Evolutionary conservation across 177 flowering plant genomes (phyloP), one percentile per base, ranked within the genome.

Genomic region (Vitis hybrid): DNA sequence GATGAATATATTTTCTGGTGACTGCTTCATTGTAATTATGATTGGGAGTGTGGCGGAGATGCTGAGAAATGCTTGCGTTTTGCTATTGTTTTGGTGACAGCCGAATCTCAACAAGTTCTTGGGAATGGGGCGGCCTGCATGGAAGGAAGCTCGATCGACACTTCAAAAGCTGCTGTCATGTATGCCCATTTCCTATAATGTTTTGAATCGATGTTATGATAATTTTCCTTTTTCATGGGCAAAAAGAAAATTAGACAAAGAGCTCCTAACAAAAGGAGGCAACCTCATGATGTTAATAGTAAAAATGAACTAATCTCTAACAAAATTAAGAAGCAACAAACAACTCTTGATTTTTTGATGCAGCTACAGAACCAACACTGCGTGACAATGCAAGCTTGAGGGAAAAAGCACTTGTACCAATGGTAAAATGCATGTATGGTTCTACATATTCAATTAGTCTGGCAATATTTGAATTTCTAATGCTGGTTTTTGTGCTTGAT

Each of bases 71-170:
- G 63, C 11, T 46, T 48, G 62, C 2, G 2, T 3, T 30, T 51
- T 65, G 14, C 60, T 49, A 1, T 68, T 35, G 46, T 68, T 57
- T 32, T 73, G 63, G 3, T 74, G 66, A 40, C 87, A 96, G 98
- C 81, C 91, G 65, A 86, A 85, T 80, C 91, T 96, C 51, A 96
- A 96, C 80, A 88, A 81, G 75, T 89, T 96, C 49, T 24, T 96
- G 78, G 89, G 73, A 55, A 13, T 96, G 94, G 97, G 99, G 54
- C 79, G 90, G 60, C 97, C 93, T 56, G 98, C 99, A 48, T 93
- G 99, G 99, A 93, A 86, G 76, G 98, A 96, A 77, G 99, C 99
- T 66, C 98, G 99, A 8, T 72, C 86, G 4, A 91, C 93, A 6
- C 82, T 93, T 65, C 99, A 93, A 77, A 91, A 81, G 75, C 85